Evolutionary conservation across 768 basidiomycete genomes (phyloP), one percentile per base, ranked within the genome.

Genomic region (Leccinum uliginosum): DNA sequence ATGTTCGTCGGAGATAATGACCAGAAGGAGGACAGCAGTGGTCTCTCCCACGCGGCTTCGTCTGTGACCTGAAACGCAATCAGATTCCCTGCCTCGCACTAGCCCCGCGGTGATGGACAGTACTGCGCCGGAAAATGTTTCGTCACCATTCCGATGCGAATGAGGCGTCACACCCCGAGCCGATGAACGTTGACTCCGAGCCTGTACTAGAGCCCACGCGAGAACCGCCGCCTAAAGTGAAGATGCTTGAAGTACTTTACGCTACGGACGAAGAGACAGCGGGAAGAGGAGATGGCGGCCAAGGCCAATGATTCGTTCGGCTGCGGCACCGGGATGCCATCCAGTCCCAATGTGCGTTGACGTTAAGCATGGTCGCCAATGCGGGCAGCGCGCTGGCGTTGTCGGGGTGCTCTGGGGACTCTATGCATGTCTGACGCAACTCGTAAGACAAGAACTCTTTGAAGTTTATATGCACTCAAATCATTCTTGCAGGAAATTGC

Each of bases 201-300:
- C 19, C 1, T 38, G 29, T 48, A 27, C 27, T 27, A 2, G 59
- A 52, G n/a, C 56, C 51, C 21, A 10, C 47, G 38, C 61, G 45
- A 15, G 67, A 62, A 3, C 63, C 26, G 8, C 26, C 26, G 26
- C 3, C 26, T 27, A 27, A 27, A 27, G 26, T 27, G 26, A 27
- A 27, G 26, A 27, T 27, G 26, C 0, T 65, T 85, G 49, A 80
- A 79, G 60, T 83, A 85, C 58, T 85, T 83, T 60, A 80, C 77
- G 29, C 54, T 80, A 43, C 69, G 84, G 55, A 83, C 78, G 75
- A 79, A 78, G 74, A 79, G 77, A 67, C 75, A 78, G 61, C 73
- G 76, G 52, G 80, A 81, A 59, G 78, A 80, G 60, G 74, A 76
- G 54, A 66, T 71, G 64, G 71, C 65, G 1, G 70, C 69, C 4